Evolutionary conservation across 2,329 filamentous ascomycete species (phyloP).

Genomic region (Karstenula rhodostoma): DNA sequence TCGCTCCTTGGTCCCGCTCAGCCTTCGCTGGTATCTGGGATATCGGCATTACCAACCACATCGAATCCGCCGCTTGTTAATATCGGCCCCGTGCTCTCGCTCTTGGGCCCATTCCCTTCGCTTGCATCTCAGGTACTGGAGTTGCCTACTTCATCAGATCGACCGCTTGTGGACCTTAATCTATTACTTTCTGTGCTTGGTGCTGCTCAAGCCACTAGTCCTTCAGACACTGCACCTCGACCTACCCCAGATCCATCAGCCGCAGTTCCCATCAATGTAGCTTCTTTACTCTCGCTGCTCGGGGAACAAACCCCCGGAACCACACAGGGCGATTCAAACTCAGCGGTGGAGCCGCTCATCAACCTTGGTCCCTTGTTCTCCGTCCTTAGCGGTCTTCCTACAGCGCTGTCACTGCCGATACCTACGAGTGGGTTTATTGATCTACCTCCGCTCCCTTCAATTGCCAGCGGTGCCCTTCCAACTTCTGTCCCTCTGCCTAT

Average conservation of each 20-base stretch:
- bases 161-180: conserved; percentile 7
- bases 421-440: neutral
- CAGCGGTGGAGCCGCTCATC: neutral
- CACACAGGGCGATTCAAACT: neutral
- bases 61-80: neutral
- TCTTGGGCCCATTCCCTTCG: neutral
- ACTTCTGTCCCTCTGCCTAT: neutral
- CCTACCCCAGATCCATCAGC: neutral
- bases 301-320: neutral
- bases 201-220: neutral
- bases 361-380: neutral
- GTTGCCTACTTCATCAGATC: neutral
- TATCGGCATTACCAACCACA: neutral
- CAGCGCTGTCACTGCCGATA: neutral
- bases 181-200: conserved; percentile 4
- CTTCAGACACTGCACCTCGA: neutral
- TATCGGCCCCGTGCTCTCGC: neutral
- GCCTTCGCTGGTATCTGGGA: neutral
- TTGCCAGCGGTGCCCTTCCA: neutral
- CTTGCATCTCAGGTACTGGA: conserved; percentile 1
- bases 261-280: neutral
- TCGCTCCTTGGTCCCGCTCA: neutral
- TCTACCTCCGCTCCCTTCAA: neutral
- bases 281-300: neutral
- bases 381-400: neutral